Percentiles rank a stretch among this genome's conserved stretches.
Conservation (phyloP, 305 asterid species). For the Rubia tinctorum region DNA sequence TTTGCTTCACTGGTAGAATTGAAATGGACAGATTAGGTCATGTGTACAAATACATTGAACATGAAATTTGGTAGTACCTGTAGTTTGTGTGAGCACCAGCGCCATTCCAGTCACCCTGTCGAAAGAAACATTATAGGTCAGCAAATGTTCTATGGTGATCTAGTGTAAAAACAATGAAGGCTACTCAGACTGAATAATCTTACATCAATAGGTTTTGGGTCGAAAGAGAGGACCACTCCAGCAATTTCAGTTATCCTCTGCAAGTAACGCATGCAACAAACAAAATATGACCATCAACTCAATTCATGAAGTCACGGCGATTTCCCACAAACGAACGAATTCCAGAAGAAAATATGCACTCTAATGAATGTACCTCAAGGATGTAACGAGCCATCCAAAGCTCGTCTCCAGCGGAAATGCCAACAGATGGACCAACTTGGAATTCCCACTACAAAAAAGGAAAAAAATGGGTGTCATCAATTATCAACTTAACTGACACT, state of each 20-base stretch:
- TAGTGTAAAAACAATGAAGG: neutral
- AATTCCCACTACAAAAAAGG: slow-evolving; percentile 51
- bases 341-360: neutral
- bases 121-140: neutral
- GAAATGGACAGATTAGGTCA: neutral
- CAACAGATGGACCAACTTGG: slow-evolving; percentile 71
- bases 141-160: neutral
- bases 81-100: slow-evolving; percentile 79
- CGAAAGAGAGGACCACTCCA: slow-evolving; percentile 56
- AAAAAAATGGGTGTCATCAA: neutral
- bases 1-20: neutral
- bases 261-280: slow-evolving; percentile 5
- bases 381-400: slow-evolving; percentile 82
- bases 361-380: slow-evolving; percentile 46
- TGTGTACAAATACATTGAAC: neutral
- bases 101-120: slow-evolving; percentile 71
- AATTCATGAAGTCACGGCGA: neutral
- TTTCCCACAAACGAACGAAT: neutral
- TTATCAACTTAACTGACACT: neutral
- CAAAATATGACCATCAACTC: neutral
- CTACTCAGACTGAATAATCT: slow-evolving; percentile 1
- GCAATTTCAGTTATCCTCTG: slow-evolving; percentile 81
- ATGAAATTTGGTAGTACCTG: slow-evolving; percentile 34
- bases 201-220: slow-evolving; percentile 69
- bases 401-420: slow-evolving; percentile 69